Evolutionary conservation across 2,329 filamentous ascomycete species (phyloP), one percentile per base, ranked within the genome.

Genomic region (Neobulgaria alba): DNA sequence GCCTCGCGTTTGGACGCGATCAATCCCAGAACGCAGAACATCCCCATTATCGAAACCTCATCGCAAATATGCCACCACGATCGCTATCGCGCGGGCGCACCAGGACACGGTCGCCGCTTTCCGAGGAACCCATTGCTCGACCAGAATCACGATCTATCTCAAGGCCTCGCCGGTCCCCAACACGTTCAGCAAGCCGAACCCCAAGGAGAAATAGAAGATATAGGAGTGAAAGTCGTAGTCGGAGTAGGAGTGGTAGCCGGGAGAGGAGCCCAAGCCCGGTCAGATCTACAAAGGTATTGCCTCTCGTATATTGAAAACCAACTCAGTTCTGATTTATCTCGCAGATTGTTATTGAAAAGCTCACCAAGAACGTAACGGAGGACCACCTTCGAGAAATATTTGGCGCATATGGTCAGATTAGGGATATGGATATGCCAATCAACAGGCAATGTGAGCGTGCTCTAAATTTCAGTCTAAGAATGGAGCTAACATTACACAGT

Each of bases 321-420:
- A 31, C 16, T 29, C 4, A 10, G 2, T 40, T 32, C 44, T 55
- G 45, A 57, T 23, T 20, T 16, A 18, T 30, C 9, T 55, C 12
- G 23, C 12, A 95, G 85, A 89, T 98, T 59, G 87, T 98, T 14
- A 84, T 98, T 34, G 92, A 98, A 63, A 89, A 93, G 48, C 72
- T 98, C 57, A 94, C 90, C 3, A 95, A 93, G 63, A 96, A 95
- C 57, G 82, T 98, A 53, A 93, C 85, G 43, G 85, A 90, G 60
- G 75, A 76, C 14, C 92, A 98, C 57, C 68, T 98, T 5, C 75
- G 78, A 51, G 92, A 98, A 61, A 95, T 98, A 45, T 98, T 98
- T 59, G 83, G 85, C 36, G 73, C 77, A 29, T 98, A 92, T 60
- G 92, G 92, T 37, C 72, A 74, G 15, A 93, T 98, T 53, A 76